phyloP scores from a whole-genome alignment of 345 rosid species.

The Triadica sebifera region DNA sequence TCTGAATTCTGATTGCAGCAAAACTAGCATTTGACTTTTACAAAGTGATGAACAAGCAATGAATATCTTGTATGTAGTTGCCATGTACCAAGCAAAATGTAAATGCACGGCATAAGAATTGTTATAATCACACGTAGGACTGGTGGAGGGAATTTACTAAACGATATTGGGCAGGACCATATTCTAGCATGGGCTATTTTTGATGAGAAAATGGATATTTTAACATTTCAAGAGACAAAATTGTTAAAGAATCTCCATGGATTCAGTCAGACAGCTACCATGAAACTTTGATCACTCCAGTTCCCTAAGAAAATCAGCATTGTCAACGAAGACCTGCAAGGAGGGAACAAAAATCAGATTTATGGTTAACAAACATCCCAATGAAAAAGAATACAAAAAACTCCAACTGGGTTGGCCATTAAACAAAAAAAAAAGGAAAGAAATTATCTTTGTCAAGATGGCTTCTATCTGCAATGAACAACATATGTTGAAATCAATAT shows the following conservation, averaged over 20 bases:
- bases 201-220: neutral
- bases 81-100: neutral
- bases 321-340: slow-evolving; percentile 41
- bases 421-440: neutral
- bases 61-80: neutral
- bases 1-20: slow-evolving; percentile 5
- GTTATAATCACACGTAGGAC: slow-evolving; percentile 7
- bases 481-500: neutral
- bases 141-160: neutral
- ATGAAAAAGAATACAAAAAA: neutral
- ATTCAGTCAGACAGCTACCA: slow-evolving; percentile 9
- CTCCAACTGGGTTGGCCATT: neutral
- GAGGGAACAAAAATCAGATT: neutral
- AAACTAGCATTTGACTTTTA: slow-evolving; percentile 16
- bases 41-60: slow-evolving; percentile 10
- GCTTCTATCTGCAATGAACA: neutral
- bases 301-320: slow-evolving; percentile 34
- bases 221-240: neutral
- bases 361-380: neutral
- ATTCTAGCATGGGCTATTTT: slow-evolving; percentile 2
- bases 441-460: neutral
- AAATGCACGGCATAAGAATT: slow-evolving; percentile 21
- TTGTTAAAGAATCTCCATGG: slow-evolving; percentile 1
- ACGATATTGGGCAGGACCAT: neutral
- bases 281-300: slow-evolving; percentile 29